Conservation (phyloP, 495 filamentous ascomycete species). For the Endocarpon pusillum region DNA sequence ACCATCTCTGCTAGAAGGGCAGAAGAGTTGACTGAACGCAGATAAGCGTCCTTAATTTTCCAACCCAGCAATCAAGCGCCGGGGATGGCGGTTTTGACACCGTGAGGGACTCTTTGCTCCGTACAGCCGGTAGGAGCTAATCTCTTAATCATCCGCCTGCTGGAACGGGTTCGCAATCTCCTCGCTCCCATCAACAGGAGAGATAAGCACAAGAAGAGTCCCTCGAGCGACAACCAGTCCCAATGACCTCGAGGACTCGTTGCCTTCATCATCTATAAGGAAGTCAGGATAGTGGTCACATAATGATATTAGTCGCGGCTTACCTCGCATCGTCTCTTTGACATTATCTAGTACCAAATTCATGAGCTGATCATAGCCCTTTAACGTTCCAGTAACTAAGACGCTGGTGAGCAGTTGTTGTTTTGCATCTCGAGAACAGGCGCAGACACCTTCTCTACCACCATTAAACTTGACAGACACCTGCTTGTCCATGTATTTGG, state of each 20-base stretch:
- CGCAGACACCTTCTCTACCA: constrained; percentile 63
- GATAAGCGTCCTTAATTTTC: too few species aligned
- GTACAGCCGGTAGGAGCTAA: too few species aligned
- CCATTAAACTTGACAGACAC: constrained; percentile 94
- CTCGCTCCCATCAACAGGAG: constrained; percentile 84
- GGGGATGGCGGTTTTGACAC: too few species aligned
- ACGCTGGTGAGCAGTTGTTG: neutral
- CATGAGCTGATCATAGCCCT: constrained; percentile 94
- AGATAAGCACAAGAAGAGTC: constrained; percentile 80
- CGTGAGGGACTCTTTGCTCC: too few species aligned
- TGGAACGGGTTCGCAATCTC: constrained; percentile 90
- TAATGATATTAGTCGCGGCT: constrained; percentile 4
- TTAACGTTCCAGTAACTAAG: constrained; percentile 70
- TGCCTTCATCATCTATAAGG: constrained; percentile 70
- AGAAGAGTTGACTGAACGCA: too few species aligned
- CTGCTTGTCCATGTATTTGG: constrained; percentile 90
- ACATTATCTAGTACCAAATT: constrained; percentile 93
- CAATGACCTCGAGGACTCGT: constrained; percentile 63
- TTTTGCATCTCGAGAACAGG: constrained; percentile 1
- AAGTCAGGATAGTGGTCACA: constrained; percentile 5
- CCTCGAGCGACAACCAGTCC: constrained; percentile 86
- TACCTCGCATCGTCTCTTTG: constrained; percentile 75
- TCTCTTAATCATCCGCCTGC: constrained; percentile 42
- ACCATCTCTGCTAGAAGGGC: too few species aligned
- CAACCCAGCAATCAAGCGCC: too few species aligned